These are phyloP conservation scores for Trichocladium antarcticum DNA, from an alignment of 495 filamentous ascomycete genomes.

Conservation along the genomic window DNA sequence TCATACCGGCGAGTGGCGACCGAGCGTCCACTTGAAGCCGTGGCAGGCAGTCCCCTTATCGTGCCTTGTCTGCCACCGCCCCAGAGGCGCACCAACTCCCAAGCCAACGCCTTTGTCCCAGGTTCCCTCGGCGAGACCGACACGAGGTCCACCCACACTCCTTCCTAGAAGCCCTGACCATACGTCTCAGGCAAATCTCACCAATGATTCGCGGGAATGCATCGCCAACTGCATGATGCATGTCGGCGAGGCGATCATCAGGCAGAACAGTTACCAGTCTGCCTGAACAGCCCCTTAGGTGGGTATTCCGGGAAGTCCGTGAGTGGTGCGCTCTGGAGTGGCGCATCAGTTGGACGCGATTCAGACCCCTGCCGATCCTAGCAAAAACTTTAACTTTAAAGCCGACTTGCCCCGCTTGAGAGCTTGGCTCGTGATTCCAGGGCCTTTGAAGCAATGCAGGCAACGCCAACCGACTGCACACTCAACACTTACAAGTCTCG, in stretches of 20 bases:
- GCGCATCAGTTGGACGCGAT: conserved; percentile 2
- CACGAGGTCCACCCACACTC: conserved; percentile 1
- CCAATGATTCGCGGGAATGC: not conserved
- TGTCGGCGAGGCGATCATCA: conserved; percentile 1
- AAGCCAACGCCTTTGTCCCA: conserved; percentile 1
- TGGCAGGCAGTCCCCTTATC: not conserved
- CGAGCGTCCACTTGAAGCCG: not conserved
- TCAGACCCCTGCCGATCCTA: not conserved
- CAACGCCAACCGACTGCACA: too few species aligned
- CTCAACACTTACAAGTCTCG: too few species aligned
- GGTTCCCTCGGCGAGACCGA: conserved; percentile 2
- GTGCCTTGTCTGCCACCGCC: not conserved
- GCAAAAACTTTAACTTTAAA: too few species aligned
- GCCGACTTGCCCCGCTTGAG: too few species aligned
- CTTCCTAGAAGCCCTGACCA: not conserved
- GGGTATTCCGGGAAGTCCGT: conserved; percentile 2
- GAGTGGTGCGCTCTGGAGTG: conserved; percentile 1
- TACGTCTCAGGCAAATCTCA: conserved; percentile 2
- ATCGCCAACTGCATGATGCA: conserved; percentile 1
- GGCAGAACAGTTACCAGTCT: conserved; percentile 1
- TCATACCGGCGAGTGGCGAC: not conserved
- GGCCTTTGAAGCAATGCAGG: too few species aligned
- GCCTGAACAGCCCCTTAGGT: conserved; percentile 4
- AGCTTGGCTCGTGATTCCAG: too few species aligned
- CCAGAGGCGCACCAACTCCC: not conserved